Evolutionary conservation across 2,329 filamentous ascomycete species (phyloP).

Genomic region (Fusarium verrucosum): DNA sequence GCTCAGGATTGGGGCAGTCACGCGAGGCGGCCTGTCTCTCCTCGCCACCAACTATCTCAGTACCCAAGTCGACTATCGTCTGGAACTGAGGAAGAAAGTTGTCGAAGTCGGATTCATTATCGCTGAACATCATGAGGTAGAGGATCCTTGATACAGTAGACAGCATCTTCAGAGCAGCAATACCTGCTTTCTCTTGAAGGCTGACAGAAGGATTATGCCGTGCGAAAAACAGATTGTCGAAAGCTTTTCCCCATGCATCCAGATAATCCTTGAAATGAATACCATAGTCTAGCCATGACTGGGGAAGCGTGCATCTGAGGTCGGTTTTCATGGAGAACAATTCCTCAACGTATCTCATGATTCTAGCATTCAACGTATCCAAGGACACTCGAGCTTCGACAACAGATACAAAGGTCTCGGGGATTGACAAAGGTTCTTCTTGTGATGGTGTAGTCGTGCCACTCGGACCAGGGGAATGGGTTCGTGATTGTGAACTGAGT

Average conservation of each 20-base stretch:
- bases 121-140: slow-evolving; percentile 68
- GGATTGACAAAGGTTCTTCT: slow-evolving; percentile 34
- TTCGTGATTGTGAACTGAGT: slow-evolving; percentile 46
- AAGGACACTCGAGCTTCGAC: slow-evolving; percentile 66
- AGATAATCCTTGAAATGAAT: slow-evolving; percentile 60
- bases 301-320: slow-evolving; percentile 63
- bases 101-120: slow-evolving; percentile 68
- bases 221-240: slow-evolving; percentile 62
- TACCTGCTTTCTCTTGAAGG: slow-evolving; percentile 66
- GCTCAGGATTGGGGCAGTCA: slow-evolving; percentile 55
- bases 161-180: slow-evolving; percentile 70
- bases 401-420: slow-evolving; percentile 57
- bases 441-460: slow-evolving; percentile 55
- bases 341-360: slow-evolving; percentile 67
- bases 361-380: slow-evolving; percentile 64
- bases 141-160: slow-evolving; percentile 67
- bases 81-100: slow-evolving; percentile 61
- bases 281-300: slow-evolving; percentile 58
- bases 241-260: slow-evolving; percentile 64
- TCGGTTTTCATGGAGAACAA: slow-evolving; percentile 59
- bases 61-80: slow-evolving; percentile 64
- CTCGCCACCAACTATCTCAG: slow-evolving; percentile 68
- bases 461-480: slow-evolving; percentile 53
- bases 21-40: slow-evolving; percentile 60
- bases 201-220: slow-evolving; percentile 60